A percentile compares a stretch with the other conserved stretches of the same genome.
Evolutionary conservation across 805 yeast species (phyloP).

Genomic region (Teunomyces gatunensis): DNA sequence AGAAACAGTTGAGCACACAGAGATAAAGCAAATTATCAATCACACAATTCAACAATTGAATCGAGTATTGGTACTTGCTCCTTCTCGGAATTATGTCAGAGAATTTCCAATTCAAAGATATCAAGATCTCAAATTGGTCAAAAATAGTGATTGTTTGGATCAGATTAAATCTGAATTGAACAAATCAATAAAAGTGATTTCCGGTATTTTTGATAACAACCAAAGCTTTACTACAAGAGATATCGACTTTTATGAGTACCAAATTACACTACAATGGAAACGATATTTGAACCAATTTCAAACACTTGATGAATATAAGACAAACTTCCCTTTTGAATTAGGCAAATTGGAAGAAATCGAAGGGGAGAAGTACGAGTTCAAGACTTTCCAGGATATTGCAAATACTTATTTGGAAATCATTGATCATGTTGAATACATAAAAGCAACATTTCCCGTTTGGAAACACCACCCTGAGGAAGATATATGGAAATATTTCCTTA

Average conservation of each 20-base stretch:
- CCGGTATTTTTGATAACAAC: constrained; percentile 29
- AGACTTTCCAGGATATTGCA: constrained; percentile 7
- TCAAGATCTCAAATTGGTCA: constrained; percentile 3
- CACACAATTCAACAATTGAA: constrained; percentile 7
- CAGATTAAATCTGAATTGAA: not conserved
- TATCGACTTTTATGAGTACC: constrained; percentile 9
- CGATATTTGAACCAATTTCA: constrained; percentile 3
- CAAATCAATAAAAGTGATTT: constrained; percentile 17
- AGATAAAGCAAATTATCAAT: constrained; percentile 5
- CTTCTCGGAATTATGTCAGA: constrained; percentile 8
- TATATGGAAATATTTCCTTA: constrained; percentile 9
- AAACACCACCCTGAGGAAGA: not conserved
- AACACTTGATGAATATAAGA: not conserved
- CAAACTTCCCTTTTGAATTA: constrained; percentile 8
- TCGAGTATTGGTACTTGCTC: constrained; percentile 14
- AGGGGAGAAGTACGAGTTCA: not conserved
- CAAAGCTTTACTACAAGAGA: constrained; percentile 9
- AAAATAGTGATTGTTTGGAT: constrained; percentile 7
- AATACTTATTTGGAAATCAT: constrained; percentile 2
- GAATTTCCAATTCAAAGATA: constrained; percentile 2
- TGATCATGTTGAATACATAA: not conserved
- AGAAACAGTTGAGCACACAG: constrained; percentile 9
- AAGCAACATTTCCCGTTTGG: constrained; percentile 8
- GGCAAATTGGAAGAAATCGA: not conserved
- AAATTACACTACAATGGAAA: constrained; percentile 9